Evolutionary conservation across 1,284 basidiomycete genomes (phyloP).

Genomic region (Cerrena zonata): DNA sequence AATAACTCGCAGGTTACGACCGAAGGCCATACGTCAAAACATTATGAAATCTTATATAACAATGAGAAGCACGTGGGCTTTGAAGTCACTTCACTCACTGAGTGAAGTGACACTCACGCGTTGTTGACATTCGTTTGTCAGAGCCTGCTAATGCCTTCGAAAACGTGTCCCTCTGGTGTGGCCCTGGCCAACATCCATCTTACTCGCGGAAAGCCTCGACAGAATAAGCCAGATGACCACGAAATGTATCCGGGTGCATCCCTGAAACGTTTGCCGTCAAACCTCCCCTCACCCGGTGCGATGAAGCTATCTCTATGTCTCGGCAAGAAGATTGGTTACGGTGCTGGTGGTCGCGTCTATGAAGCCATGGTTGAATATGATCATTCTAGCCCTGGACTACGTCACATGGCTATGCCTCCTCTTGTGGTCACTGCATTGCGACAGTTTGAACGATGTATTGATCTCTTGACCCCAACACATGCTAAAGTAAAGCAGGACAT

Average conservation of each 20-base stretch:
- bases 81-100: too few species aligned
- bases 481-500: too few species aligned
- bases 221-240: background rate
- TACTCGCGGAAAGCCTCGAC: background rate
- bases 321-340: background rate
- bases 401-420: background rate
- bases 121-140: too few species aligned
- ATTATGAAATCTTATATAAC: too few species aligned
- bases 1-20: too few species aligned
- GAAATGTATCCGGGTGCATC: background rate
- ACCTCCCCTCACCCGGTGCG: background rate
- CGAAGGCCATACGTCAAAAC: too few species aligned
- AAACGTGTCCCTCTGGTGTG: background rate
- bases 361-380: background rate
- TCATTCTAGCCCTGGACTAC: background rate
- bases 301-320: background rate
- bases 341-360: background rate
- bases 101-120: too few species aligned
- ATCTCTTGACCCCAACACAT: too few species aligned
- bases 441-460: too few species aligned
- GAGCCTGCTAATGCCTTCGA: background rate
- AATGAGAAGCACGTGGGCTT: too few species aligned
- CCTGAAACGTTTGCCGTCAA: background rate
- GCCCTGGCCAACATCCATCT: background rate
- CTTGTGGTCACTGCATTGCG: conserved; percentile 3